phyloP scores from a whole-genome alignment of 768 basidiomycete genomes.

The Pleurotus eryngii region DNA sequence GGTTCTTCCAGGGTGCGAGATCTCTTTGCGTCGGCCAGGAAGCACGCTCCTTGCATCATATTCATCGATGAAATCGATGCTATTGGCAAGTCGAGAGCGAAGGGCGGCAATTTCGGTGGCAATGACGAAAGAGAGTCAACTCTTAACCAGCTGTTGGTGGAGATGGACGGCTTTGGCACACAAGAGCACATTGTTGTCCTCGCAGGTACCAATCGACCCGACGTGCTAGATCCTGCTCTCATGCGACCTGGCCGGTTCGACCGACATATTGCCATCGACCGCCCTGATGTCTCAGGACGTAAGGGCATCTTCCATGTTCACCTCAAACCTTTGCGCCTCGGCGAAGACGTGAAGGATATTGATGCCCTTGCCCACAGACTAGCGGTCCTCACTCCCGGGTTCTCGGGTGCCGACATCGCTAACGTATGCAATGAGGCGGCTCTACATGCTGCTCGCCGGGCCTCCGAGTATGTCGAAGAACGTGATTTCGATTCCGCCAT shows the following conservation, averaged over 20 bases:
- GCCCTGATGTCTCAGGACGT: conserved; percentile 91
- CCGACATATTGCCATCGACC: conserved; percentile 91
- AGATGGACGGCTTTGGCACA: conserved; percentile 99
- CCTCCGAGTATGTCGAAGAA: conserved; percentile 74
- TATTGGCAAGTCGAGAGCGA: conserved; percentile 90
- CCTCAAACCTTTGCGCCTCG: conserved; percentile 76
- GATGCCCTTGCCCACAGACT: conserved; percentile 82
- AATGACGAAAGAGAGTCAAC: conserved; percentile 99
- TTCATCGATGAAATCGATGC: conserved; percentile 99
- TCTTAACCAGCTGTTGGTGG: conserved; percentile 94
- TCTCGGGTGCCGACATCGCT: conserved; percentile 98
- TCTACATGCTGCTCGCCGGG: conserved; percentile 85
- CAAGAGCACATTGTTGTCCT: conserved; percentile 95
- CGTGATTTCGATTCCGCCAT: conserved; percentile 95
- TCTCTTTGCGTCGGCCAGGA: conserved; percentile 95
- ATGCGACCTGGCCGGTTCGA: conserved; percentile 98
- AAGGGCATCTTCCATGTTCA: conserved; percentile 94
- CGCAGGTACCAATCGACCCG: conserved; percentile 94
- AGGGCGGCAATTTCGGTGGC: conserved; percentile 71
- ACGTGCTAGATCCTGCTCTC: conserved; percentile 92
- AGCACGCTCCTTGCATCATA: conserved; percentile 97
- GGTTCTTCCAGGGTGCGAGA: conserved; percentile 97
- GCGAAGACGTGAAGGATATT: conserved; percentile 44
- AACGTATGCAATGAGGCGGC: conserved; percentile 99
- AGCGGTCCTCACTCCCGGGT: conserved; percentile 94